Evolutionary conservation across 192 early-diverging fungal species (phyloP), one percentile per base, ranked within the genome.

Genomic region (Geranomyces michiganensis): DNA sequence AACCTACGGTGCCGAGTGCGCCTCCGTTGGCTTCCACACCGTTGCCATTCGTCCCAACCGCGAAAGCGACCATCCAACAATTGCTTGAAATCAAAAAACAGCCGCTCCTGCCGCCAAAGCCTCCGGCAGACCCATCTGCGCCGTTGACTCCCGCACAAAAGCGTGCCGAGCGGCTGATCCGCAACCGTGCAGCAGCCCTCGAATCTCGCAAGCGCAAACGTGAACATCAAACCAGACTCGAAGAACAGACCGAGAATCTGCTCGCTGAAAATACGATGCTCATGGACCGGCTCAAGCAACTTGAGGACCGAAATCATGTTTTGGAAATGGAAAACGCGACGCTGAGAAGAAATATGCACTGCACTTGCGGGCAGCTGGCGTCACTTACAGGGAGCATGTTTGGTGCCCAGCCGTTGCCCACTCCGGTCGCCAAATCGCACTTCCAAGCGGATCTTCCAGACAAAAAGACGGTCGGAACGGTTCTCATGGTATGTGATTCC

Each of bases 161-260:
- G 76, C 84, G 91, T 27, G 91, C 93, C 70, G 91, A 93, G 67
- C 82, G 95, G 33, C 75, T 97, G 67, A 93, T 97, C 61, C 95
- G 95, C 82, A 97, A 97, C 78, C 88, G 95, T 14, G 93, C 92
- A 3, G 92, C 93, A 0, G 95, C 95, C 13, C 78, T 94, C 36
- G 76, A 92, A 62, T 93, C 91, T 15, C 87, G 95, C 43, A 95
- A 94, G 80, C 87, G 94, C 53, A 95, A 97, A 79, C 86, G 93
- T 45, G 94, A 96, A 53, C 93, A 95, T 59, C 73, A 94, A 62
- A 84, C 81, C 55, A 77, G 80, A n/a, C 82, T 96, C 14, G 94
- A 93, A 73, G 76, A 77, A 12, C 79, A 86, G 30, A 79, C 80
- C 5, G 72, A 87, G 27, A 15, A 76, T 7, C 73, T 91, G 14